Evolutionary conservation across 768 basidiomycete genomes (phyloP).

Genomic region (Russula griseocarnosa): DNA sequence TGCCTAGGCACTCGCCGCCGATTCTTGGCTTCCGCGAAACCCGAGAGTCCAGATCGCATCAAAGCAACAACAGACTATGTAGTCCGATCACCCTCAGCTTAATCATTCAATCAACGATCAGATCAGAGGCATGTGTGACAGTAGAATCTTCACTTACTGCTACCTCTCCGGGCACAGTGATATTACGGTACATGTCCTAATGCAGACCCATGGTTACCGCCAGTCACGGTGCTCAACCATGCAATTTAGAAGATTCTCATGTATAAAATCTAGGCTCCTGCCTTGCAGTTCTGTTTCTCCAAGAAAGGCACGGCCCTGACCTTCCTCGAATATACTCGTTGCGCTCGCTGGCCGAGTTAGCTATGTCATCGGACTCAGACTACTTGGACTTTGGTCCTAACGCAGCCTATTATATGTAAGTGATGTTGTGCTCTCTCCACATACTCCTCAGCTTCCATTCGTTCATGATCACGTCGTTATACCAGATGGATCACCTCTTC

Average conservation of each 20-base stretch:
- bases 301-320: not conserved
- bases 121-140: no score
- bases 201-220: not conserved
- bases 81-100: no score
- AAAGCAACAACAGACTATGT: no score
- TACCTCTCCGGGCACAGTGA: no score
- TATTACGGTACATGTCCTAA: no score
- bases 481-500: conserved; percentile 6
- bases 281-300: not conserved
- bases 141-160: no score
- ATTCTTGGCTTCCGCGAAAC: no score
- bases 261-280: not conserved
- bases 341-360: not conserved
- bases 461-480: not conserved
- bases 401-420: conserved; percentile 10
- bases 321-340: no score
- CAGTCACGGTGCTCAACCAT: not conserved
- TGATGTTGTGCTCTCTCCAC: not conserved
- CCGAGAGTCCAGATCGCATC: no score
- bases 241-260: not conserved
- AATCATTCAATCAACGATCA: no score
- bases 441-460: not conserved
- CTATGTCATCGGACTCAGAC: conserved; percentile 9
- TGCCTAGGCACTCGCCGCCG: no score
- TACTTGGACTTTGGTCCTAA: not conserved